These are phyloP conservation scores for Teunomyces stri DNA, from an alignment of 805 yeast species.

Conservation along the genomic window DNA sequence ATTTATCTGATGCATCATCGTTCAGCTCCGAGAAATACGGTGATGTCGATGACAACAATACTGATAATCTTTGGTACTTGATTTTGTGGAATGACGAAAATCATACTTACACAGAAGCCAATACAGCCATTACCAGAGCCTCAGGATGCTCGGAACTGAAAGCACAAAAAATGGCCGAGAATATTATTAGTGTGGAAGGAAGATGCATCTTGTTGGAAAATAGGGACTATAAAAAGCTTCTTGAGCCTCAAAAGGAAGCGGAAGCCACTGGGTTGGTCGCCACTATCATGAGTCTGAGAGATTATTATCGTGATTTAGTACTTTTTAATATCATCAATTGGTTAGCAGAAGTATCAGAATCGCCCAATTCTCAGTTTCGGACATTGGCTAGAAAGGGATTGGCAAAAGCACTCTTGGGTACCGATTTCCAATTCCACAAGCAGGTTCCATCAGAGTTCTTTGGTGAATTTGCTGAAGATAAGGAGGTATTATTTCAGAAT, in stretches of 20 bases:
- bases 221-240: slow-evolving; percentile 15
- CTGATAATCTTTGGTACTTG: slow-evolving; percentile 40
- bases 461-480: slow-evolving; percentile 15
- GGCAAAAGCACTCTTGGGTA: slow-evolving; percentile 43
- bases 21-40: slow-evolving; percentile 34
- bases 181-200: slow-evolving; percentile 48
- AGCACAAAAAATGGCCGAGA: slow-evolving; percentile 39
- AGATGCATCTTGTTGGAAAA: slow-evolving; percentile 45
- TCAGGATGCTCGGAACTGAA: slow-evolving; percentile 19
- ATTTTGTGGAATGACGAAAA: slow-evolving; percentile 78
- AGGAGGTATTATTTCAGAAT: slow-evolving; percentile 26
- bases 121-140: slow-evolving; percentile 41
- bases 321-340: slow-evolving; percentile 48
- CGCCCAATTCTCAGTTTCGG: slow-evolving; percentile 21
- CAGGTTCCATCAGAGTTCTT: slow-evolving; percentile 24
- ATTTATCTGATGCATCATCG: slow-evolving; percentile 28
- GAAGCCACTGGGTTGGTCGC: slow-evolving; percentile 54
- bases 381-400: slow-evolving; percentile 38
- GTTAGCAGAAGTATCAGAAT: slow-evolving; percentile 41
- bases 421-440: slow-evolving; percentile 31
- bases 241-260: slow-evolving; percentile 36
- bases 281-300: slow-evolving; percentile 50
- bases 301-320: slow-evolving; percentile 48
- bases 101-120: slow-evolving; percentile 60
- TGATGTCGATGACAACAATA: slow-evolving; percentile 29